Base-by-base conservation (phyloP, 805 yeast genomes). In the Candida sithepensis region DNA sequence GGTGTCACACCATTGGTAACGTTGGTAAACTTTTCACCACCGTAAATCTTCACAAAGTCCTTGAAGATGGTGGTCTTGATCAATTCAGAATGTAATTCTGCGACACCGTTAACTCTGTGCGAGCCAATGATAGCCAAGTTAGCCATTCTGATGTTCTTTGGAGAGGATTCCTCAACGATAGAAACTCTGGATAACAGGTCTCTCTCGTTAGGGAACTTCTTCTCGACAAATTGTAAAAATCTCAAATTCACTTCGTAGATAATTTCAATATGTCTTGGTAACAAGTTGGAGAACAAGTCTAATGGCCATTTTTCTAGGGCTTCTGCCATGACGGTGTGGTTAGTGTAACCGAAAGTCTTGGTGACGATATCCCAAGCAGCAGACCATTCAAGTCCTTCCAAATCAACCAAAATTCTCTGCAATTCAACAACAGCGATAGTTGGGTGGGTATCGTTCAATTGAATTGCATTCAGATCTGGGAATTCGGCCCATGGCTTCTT, bases 231-330 rank as follows among this genome's bases (percentile, higher is more conserved):
- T 67, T 90, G 83, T 66, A 90, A 76, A 73, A 90, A 91, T 68
- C 65, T 76, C 69, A 80, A 77, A 69, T 90, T 90, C 68, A 90
- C 85, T 50, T 87, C 92, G 66, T 87, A 90, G 59, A 91, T 84
- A 59, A 90, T 86, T 68, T 90, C 95, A 72, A 90, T 70, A 69
- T 90, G 97, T 67, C 97, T 81, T 51, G 97, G 97, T 55, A 90
- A 77, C 65, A 90, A 69, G 59, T 78, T 82, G 41, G 85, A 88
- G 53, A 90, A 71, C 55, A 90, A 72, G 47, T 85, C 85, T 49
- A 91, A 83, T 8, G 96, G 96, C 97, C 97, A 90, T 71, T 88
- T 91, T 72, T 90, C 97, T 53, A 91, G 75, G 20, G 97, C 97
- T 73, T 90, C 97, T 51, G 84, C 84, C 88, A 90, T 84, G 40